phyloP scores from a whole-genome alignment of 2,329 filamentous ascomycete species.

The Didymella keratinophila region DNA sequence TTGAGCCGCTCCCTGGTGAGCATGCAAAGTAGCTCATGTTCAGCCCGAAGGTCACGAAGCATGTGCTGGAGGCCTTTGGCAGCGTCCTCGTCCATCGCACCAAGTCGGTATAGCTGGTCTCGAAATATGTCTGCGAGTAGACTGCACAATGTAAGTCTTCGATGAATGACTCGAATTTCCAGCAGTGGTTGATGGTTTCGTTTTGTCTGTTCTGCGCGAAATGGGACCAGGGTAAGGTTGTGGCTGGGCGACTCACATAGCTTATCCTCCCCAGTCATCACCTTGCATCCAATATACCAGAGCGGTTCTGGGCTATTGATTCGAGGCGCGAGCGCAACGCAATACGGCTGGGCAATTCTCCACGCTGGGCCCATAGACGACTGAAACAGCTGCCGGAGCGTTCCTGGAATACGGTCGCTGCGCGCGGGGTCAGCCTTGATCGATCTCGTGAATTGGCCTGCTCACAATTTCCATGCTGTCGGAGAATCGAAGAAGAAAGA shows the following conservation, averaged over 20 bases:
- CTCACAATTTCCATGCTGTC: conserved; percentile 49
- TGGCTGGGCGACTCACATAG: conserved; percentile 39
- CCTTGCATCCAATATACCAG: conserved; percentile 48
- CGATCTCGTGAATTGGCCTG: not conserved
- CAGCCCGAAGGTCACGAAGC: conserved; percentile 46
- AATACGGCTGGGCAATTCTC: conserved; percentile 46
- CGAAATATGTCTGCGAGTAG: conserved; percentile 44
- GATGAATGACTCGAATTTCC: not conserved
- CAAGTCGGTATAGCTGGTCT: conserved; percentile 43
- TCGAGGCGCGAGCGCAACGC: conserved; percentile 44
- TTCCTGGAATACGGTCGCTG: conserved; percentile 45
- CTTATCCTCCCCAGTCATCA: conserved; percentile 45
- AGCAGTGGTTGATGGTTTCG: not conserved
- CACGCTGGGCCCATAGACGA: conserved; percentile 43
- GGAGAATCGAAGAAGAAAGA: conserved; percentile 50
- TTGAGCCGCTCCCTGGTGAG: conserved; percentile 42
- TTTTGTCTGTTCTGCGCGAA: conserved; percentile 15
- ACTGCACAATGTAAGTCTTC: conserved; percentile 33
- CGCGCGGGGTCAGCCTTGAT: conserved; percentile 29
- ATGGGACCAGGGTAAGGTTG: conserved; percentile 5
- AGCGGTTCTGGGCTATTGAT: conserved; percentile 39
- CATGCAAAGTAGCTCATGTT: conserved; percentile 44
- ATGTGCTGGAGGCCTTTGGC: conserved; percentile 37
- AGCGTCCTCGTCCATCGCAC: conserved; percentile 40
- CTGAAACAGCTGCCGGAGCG: conserved; percentile 46